A percentile compares a stretch with the other conserved stretches of the same genome.
These are phyloP conservation scores for Sugiyamaella americana DNA, from an alignment of 805 yeast genomes.

Conservation along the genomic window DNA sequence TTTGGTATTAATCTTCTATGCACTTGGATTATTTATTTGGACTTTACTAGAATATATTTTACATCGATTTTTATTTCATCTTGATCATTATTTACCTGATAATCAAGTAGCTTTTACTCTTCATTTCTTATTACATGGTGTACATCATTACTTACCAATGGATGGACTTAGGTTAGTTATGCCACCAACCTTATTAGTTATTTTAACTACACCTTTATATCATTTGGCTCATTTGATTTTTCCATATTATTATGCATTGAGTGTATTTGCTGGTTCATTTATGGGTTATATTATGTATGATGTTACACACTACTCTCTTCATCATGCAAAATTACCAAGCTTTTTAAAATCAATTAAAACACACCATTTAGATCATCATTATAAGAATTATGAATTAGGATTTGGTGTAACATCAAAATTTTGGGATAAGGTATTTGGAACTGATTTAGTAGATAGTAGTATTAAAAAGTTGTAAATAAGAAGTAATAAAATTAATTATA, in stretches of 20 bases:
- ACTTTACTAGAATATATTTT: conserved; percentile 80
- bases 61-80: conserved; percentile 90
- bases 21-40: conserved; percentile 85
- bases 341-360: conserved; percentile 75
- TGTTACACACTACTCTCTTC: conserved; percentile 88
- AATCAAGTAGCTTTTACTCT: conserved; percentile 65
- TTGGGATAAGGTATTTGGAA: conserved; percentile 91
- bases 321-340: conserved; percentile 76
- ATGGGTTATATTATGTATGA: conserved; percentile 91
- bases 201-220: conserved; percentile 75
- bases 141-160: conserved; percentile 97
- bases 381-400: conserved; percentile 93
- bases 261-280: conserved; percentile 93
- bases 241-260: conserved; percentile 80
- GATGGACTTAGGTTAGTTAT: conserved; percentile 86
- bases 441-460: conserved; percentile 48
- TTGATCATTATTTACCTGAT: conserved; percentile 82
- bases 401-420: conserved; percentile 92
- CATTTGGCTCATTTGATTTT: conserved; percentile 65
- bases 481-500: too few relatives aligned
- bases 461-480: conserved; percentile 7
- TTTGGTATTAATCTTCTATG: conserved; percentile 53
- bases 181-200: conserved; percentile 84
- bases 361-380: conserved; percentile 94
- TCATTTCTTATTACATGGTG: conserved; percentile 91